Evolutionary conservation across 2,329 filamentous ascomycete genomes (phyloP), one percentile per base, ranked within the genome.

Genomic region (Acephala macrosclerotiorum): DNA sequence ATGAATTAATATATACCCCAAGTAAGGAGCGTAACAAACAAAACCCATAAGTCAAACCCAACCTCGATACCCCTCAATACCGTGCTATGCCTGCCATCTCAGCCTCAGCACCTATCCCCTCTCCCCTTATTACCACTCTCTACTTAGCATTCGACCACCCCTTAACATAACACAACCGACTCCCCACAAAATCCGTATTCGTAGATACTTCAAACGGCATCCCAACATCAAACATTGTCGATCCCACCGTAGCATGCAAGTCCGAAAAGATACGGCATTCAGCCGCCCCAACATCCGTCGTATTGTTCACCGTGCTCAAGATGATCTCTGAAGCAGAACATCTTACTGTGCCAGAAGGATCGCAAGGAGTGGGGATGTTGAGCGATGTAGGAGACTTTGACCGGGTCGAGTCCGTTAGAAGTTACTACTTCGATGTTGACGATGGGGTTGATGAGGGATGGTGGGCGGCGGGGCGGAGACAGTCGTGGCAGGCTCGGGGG

Each of bases 401-500:
- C 8, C 4, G 20, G 45, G 20, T 49, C 45, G 8, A 22, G 45
- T 4, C 45, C 45, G 45, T 11, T 11, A 18, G 18, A 22, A 11
- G 45, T 49, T 20, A 49, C 18, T 8, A 49, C 45, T 22, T 22
- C 45, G 20, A 20, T 22, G 20, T 49, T 49, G 45, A 49, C 45
- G n/a, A 49, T 12, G 3, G 45, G 45, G 45, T 49, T 20, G 45
- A 49, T 18, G 8, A 49, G 18, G 2, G 45, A 49, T 12, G 18
- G 38, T 2, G 45, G 45, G 20, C 45, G 18, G 45, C 18, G 20
- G 45, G 45, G 18, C 45, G 3, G 7, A 49, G 45, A 25, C 45
- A 49, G 45, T 49, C 45, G 38, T 42, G 38, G 38, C 38, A 42
- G 38, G 29, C 29, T 33, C n/a, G n/a, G n/a, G n/a, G n/a, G n/a